Percentiles rank a stretch among this genome's conserved stretches.
These are phyloP conservation scores for Mycena leptocephala DNA, from an alignment of 768 basidiomycete species.

Conservation along the genomic window DNA sequence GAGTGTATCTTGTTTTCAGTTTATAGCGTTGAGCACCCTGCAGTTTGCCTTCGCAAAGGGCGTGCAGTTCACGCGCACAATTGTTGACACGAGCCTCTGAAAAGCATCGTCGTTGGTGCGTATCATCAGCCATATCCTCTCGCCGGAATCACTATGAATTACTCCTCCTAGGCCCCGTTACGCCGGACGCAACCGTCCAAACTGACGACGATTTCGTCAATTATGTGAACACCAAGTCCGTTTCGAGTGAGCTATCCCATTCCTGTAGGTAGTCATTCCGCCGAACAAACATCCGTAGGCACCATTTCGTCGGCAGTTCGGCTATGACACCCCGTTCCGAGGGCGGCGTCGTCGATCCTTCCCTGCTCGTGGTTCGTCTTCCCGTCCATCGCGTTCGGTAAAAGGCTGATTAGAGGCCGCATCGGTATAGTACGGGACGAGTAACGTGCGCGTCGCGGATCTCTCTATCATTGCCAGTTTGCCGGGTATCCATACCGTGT, in stretches of 20 bases:
- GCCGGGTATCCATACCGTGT: conserved; percentile 44
- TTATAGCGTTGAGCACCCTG: too few species aligned
- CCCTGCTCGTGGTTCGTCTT: conserved; percentile 21
- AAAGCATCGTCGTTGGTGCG: conserved; percentile 24
- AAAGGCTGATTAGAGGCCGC: too few species aligned
- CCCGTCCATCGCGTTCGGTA: too few species aligned
- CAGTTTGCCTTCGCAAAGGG: conserved; percentile 28
- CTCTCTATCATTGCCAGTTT: conserved; percentile 53
- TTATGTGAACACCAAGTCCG: conserved; percentile 22
- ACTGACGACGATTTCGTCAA: conserved; percentile 25
- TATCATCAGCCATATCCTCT: background rate
- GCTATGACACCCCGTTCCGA: conserved; percentile 26
- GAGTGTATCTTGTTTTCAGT: background rate
- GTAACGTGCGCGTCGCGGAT: conserved; percentile 60
- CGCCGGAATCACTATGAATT: too few species aligned
- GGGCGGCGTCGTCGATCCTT: conserved; percentile 31
- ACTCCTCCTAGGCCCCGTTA: conserved; percentile 23
- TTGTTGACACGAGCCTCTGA: conserved; percentile 31
- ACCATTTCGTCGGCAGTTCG: conserved; percentile 31
- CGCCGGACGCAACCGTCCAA: conserved; percentile 24
- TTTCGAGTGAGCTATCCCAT: conserved; percentile 4
- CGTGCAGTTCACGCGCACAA: conserved; percentile 26
- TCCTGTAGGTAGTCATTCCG: too few species aligned
- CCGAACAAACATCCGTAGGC: background rate
- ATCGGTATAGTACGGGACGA: conserved; percentile 51